Percentiles rank a stretch among this genome's conserved stretches.
Evolutionary conservation across 805 yeast species (phyloP).

Genomic region (Saturnispora bothae): DNA sequence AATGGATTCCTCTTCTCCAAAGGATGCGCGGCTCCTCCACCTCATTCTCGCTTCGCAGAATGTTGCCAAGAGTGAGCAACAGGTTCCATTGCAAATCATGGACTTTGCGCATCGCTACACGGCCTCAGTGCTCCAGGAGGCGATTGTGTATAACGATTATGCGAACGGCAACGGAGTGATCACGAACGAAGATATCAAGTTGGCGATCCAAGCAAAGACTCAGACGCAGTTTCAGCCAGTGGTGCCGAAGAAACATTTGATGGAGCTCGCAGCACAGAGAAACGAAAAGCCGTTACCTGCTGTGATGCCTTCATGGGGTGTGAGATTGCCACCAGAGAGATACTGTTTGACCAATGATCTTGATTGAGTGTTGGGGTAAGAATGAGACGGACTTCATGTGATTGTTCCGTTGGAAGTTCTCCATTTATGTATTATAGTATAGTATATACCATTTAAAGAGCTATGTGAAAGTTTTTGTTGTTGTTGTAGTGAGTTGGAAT

Average conservation of each 20-base stretch:
- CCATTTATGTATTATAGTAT: no score
- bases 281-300: slow-evolving; percentile 86
- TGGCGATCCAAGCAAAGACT: slow-evolving; percentile 91
- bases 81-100: slow-evolving; percentile 91
- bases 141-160: slow-evolving; percentile 81
- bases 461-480: not conserved
- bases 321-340: slow-evolving; percentile 94
- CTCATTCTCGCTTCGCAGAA: slow-evolving; percentile 90
- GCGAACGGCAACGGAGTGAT: slow-evolving; percentile 39
- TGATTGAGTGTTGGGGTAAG: not conserved
- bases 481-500: no score
- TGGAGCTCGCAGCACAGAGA: slow-evolving; percentile 87
- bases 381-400: not conserved
- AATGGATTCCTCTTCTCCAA: not conserved
- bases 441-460: no score
- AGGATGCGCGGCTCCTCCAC: slow-evolving; percentile 53
- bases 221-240: slow-evolving; percentile 93
- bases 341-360: slow-evolving; percentile 73
- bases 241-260: slow-evolving; percentile 83
- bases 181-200: slow-evolving; percentile 79
- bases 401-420: no score
- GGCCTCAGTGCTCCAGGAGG: slow-evolving; percentile 77
- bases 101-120: slow-evolving; percentile 94
- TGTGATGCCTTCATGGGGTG: slow-evolving; percentile 83
- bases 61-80: slow-evolving; percentile 85